A percentile compares a stretch with the other conserved stretches of the same genome.
These are phyloP conservation scores for Macrophomina pseudophaseolina DNA, from an alignment of 2,329 filamentous ascomycete genomes.

Conservation along the genomic window DNA sequence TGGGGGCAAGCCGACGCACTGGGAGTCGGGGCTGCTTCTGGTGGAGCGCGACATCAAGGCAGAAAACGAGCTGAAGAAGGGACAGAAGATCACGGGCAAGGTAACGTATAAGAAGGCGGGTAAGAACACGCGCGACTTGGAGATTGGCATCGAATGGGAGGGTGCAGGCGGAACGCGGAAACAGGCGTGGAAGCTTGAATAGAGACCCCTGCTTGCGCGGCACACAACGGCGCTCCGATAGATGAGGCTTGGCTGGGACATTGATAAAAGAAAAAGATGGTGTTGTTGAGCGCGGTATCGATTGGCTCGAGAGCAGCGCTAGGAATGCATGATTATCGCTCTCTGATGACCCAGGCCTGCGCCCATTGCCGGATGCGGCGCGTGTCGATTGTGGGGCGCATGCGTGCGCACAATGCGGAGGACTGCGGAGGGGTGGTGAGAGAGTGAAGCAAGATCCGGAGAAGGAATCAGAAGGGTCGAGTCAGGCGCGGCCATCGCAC, in stretches of 20 bases:
- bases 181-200: conserved; percentile 40
- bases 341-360: neutral
- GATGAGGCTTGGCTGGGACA: conserved; percentile 22
- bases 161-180: conserved; percentile 33
- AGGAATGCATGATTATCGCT: conserved; percentile 19
- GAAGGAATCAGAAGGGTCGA: neutral
- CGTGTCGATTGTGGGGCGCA: neutral
- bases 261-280: neutral
- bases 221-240: conserved; percentile 18
- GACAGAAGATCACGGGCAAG: conserved; percentile 66
- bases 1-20: conserved; percentile 78
- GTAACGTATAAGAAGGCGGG: conserved; percentile 72
- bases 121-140: conserved; percentile 45
- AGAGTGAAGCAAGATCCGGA: neutral
- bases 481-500: conserved; percentile 21
- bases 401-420: neutral
- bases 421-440: neutral
- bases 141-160: conserved; percentile 48
- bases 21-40: conserved; percentile 82
- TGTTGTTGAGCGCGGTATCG: neutral
- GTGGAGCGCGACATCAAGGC: conserved; percentile 62
- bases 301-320: conserved; percentile 10
- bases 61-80: conserved; percentile 55
- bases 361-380: neutral
- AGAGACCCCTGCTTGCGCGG: conserved; percentile 34